Base-by-base conservation (phyloP, 805 yeast genomes). In the Ogataea ganodermae region DNA sequence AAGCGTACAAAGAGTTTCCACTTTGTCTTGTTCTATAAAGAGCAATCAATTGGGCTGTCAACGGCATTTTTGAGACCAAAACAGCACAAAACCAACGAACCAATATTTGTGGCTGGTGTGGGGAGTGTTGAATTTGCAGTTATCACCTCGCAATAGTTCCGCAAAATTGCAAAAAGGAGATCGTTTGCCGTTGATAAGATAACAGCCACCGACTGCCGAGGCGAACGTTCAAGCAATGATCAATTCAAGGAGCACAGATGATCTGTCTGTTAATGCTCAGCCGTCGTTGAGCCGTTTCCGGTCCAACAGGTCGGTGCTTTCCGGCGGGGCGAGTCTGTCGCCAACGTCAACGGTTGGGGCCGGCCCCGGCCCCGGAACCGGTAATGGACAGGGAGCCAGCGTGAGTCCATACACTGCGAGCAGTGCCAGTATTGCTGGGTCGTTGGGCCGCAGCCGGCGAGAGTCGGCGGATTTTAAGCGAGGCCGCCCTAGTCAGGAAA, bases 321-420 rank as follows among this genome's bases (percentile, higher is more conserved):
- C 54, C 8, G 23, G 23, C 9, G 49, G 47, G 24, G 23, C 27
- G 9, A 47, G 49, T 18, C 35, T 47, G 9, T 50, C 54, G 23
- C 51, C 54, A 9, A 27, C 49, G 4, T 37, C 47, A 10, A 44
- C 49, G 17, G 32, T 35, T 10, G 51, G 47, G 12, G 32, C 30
- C 16, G 49, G 47, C 3, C 47, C 49, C 46, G 32, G 49, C 48
- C n/a, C 47, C 38, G n/a, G n/a, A n/a, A n/a, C n/a, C n/a, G n/a
- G n/a, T n/a, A n/a, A n/a, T n/a, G n/a, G n/a, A n/a, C n/a, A n/a
- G n/a, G n/a, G n/a, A n/a, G n/a, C n/a, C n/a, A n/a, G n/a, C n/a
- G n/a, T n/a, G n/a, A 24, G 33, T 35, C 26, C 39, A 5, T 21
- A 30, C 35, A 20, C 24, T 18, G 24, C 24, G 6, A 27, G 35